These are phyloP conservation scores for Nicotiana paniculata DNA, from an alignment of 257 asterid species.

Conservation along the genomic window DNA sequence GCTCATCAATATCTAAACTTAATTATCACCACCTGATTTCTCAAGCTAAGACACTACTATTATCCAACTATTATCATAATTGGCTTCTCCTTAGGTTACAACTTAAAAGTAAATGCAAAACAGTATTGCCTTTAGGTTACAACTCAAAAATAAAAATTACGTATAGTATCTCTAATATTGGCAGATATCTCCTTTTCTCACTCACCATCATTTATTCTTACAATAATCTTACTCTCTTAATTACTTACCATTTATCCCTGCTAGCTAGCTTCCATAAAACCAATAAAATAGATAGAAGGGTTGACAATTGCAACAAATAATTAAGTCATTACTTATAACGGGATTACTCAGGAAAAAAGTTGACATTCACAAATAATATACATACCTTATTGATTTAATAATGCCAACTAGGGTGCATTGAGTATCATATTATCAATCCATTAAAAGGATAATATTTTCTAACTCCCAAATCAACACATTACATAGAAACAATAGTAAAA, in stretches of 20 bases:
- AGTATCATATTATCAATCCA: constrained; percentile 17
- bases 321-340: neutral
- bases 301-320: neutral
- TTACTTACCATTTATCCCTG: too few relatives aligned
- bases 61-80: too few relatives aligned
- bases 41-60: too few relatives aligned
- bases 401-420: constrained; percentile 19
- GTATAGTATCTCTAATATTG: too few relatives aligned
- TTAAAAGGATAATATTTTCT: constrained; percentile 32
- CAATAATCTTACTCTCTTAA: neutral
- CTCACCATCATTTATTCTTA: neutral
- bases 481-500: constrained; percentile 11
- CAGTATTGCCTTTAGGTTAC: too few relatives aligned
- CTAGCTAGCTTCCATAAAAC: neutral
- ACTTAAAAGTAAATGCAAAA: too few relatives aligned
- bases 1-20: too few relatives aligned
- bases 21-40: too few relatives aligned
- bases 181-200: neutral
- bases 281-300: neutral
- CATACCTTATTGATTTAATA: constrained; percentile 4
- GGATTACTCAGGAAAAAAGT: neutral
- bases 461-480: constrained; percentile 53
- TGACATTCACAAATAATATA: constrained; percentile 16
- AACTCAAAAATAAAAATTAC: too few relatives aligned
- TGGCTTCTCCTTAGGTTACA: too few relatives aligned